Evolutionary conservation across 768 basidiomycete species (phyloP), one percentile per base, ranked within the genome.

Genomic region (Suillus subalutaceus): DNA sequence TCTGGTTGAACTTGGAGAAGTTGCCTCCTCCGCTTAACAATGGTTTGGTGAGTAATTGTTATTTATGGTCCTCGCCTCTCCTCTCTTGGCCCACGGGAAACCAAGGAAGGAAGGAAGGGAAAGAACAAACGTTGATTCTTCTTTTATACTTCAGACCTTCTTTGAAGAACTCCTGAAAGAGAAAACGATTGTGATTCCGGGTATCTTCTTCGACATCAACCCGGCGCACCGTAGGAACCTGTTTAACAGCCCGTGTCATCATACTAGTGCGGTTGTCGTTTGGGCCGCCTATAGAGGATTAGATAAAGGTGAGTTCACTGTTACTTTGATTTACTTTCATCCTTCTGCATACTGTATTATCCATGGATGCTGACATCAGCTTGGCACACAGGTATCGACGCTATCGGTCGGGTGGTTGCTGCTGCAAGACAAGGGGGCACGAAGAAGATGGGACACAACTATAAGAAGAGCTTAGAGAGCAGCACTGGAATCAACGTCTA

Each of bases 141-240:
- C 61, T 66, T n/a, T 23, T 50, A 26, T 66, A 35, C 8, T 30
- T 37, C 60, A 89, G 86, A 93, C 92, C 6, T 97, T 98, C 87
- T 98, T 98, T 73, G 95, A 97, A 73, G 95, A 96, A 77, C 81
- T 95, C 53, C 83, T 97, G 63, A 97, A 95, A 78, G 91, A 93
- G 78, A 85, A 93, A 78, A 92, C 93, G 12, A 95, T 95, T 69
- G 91, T 94, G 63, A 93, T 96, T 57, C 94, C 94, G 6, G 95
- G 95, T 13, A 92, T 92, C 70, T 95, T 94, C 82, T 94, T 94
- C 69, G 92, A 93, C 71, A 90, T 92, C 73, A 73, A 83, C 77
- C 92, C 91, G 30, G 65, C 90, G 18, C 91, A 96, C 70, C 89
- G 94, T 70, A 86, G 96, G 67, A 94, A 97, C 76, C 79, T 97